Evolutionary conservation across 805 yeast species (phyloP), one percentile per base, ranked within the genome.

Genomic region (Scheffersomyces amazonensis): DNA sequence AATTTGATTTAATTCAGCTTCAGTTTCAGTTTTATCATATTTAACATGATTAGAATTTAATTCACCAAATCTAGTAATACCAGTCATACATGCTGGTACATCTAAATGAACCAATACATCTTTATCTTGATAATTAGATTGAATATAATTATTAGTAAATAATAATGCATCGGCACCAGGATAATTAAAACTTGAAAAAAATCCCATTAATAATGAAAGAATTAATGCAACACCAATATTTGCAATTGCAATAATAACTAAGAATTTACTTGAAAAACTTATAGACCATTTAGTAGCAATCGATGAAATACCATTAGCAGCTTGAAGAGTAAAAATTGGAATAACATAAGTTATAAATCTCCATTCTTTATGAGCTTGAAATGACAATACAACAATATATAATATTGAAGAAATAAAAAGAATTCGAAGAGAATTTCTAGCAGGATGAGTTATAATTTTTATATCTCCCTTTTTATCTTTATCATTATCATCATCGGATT

Each of bases 361-460:
- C 95, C 95, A 87, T 66, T 91, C 98, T 56, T 91, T 91, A 52
- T 91, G 97, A 2, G 93, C 89, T 58, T 86, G 93, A 36, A 82
- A 57, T 0, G 96, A 88, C 74, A 89, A 73, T 4, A 78, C 50
- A 1, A 66, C 43, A n/a, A 89, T 70, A 53, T 68, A 90, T 12
- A 76, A 35, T 1, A 81, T 30, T 0, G 84, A 64, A 1, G 87
- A 66, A 13, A 75, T 42, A 1, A 76, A 68, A 19, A 81, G 52
- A 5, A 80, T 60, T 29, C 75, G 71, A 34, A 69, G 47, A 3
- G 71, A 60, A 43, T 66, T 49, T 41, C 39, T 56, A 24, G 63
- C 64, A 22, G 58, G 65, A 34, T 60, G 60, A 15, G 40, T 33
- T 16, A 48, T 38, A 60, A 42, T 13, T 53, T 50, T 19, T 5